Evolutionary conservation across 176 grass and related monocot genomes (phyloP).

Genomic region (Ananas comosus): DNA sequence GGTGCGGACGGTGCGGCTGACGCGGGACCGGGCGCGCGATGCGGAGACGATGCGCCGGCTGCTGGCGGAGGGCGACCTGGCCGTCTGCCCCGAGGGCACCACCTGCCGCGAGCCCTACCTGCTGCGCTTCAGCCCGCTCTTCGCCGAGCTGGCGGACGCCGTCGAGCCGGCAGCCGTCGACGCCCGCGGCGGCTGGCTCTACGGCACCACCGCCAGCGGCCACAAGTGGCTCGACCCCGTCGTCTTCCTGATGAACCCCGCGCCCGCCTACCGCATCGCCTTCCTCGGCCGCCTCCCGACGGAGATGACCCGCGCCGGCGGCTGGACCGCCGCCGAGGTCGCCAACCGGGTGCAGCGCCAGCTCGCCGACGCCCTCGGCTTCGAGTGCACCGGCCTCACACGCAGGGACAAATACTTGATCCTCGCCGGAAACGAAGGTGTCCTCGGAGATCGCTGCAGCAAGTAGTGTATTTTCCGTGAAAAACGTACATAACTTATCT

Average conservation of each 20-base stretch:
- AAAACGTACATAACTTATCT: too few species aligned
- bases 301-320: conserved; percentile 44
- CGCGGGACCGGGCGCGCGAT: conserved; percentile 53
- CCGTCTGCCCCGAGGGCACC: conserved; percentile 85
- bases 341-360: conserved; percentile 65
- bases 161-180: conserved; percentile 82
- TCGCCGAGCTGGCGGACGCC: conserved; percentile 81
- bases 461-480: conserved; percentile 1
- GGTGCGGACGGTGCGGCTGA: conserved; percentile 66
- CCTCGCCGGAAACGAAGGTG: conserved; percentile 77
- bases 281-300: conserved; percentile 43
- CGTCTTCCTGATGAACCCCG: conserved; percentile 60
- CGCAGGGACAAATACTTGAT: conserved; percentile 89
- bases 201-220: conserved; percentile 78
- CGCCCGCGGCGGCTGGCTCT: conserved; percentile 37
- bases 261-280: conserved; percentile 47
- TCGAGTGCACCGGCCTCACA: conserved; percentile 55
- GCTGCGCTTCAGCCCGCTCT: conserved; percentile 75
- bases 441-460: conserved; percentile 5
- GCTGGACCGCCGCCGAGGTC: conserved; percentile 44
- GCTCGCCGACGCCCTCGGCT: conserved; percentile 57
- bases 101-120: conserved; percentile 91
- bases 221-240: conserved; percentile 84
- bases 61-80: conserved; percentile 44
- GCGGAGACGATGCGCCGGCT: conserved; percentile 52